Evolutionary conservation across 2,329 filamentous ascomycete genomes (phyloP).

Genomic region (Cladosporium velox): DNA sequence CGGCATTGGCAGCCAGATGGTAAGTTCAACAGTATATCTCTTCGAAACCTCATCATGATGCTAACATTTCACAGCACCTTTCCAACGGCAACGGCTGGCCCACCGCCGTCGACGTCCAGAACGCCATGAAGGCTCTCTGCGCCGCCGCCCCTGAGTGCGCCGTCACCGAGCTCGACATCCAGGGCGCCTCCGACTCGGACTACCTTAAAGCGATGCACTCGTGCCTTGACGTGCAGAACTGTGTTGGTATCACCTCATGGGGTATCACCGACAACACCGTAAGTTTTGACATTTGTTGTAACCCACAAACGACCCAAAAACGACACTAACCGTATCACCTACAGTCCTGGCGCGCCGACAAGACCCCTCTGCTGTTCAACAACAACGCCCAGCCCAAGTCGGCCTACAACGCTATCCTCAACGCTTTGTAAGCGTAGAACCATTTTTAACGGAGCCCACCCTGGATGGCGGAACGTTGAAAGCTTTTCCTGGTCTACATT

Average conservation of each 20-base stretch:
- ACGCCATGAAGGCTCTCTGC: slow-evolving; percentile 57
- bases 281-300: neutral
- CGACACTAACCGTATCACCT: slow-evolving; percentile 13
- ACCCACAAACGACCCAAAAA: neutral
- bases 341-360: slow-evolving; percentile 45
- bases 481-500: neutral
- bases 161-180: slow-evolving; percentile 70
- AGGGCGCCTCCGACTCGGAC: slow-evolving; percentile 56
- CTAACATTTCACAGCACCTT: slow-evolving; percentile 48
- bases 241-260: slow-evolving; percentile 60
- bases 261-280: slow-evolving; percentile 16
- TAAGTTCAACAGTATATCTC: neutral
- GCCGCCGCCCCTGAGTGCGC: slow-evolving; percentile 58
- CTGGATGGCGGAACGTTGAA: neutral
- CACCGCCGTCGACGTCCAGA: slow-evolving; percentile 48
- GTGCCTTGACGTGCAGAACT: slow-evolving; percentile 60
- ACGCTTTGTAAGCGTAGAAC: slow-evolving; percentile 17
- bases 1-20: slow-evolving; percentile 44
- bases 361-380: slow-evolving; percentile 47
- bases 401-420: slow-evolving; percentile 39
- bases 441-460: neutral
- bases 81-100: slow-evolving; percentile 38
- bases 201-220: slow-evolving; percentile 58
- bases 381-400: slow-evolving; percentile 44
- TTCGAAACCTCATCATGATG: neutral